phyloP scores from a whole-genome alignment of 2,329 filamentous ascomycete species.

The Alternaria metachromatica region DNA sequence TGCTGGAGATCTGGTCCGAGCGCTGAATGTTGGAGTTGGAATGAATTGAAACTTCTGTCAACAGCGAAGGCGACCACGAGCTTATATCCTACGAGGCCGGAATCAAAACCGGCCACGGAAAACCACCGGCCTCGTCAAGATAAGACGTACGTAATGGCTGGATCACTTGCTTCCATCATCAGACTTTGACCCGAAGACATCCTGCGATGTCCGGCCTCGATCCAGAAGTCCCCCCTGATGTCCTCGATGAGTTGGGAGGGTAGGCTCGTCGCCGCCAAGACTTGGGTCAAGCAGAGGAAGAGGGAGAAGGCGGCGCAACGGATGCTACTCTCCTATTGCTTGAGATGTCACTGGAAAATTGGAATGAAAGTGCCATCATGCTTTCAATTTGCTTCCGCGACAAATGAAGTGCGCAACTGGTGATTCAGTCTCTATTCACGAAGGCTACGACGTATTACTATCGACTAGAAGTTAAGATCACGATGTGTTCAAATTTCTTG shows the following conservation, averaged over 20 bases:
- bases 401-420: background rate
- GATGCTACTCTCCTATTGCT: background rate
- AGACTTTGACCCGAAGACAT: constrained; percentile 16
- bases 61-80: constrained; percentile 21
- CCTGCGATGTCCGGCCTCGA: constrained; percentile 11
- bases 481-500: background rate
- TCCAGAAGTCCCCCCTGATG: background rate
- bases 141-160: constrained; percentile 48
- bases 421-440: background rate
- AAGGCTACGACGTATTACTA: background rate
- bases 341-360: background rate
- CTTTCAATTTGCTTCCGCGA: background rate
- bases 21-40: constrained; percentile 8
- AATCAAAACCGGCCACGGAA: constrained; percentile 38
- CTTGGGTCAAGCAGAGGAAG: constrained; percentile 1
- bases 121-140: constrained; percentile 45
- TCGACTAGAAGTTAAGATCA: background rate
- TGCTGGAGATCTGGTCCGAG: constrained; percentile 1
- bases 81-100: constrained; percentile 47
- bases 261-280: constrained; percentile 25
- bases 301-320: background rate
- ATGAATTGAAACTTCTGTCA: constrained; percentile 5
- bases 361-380: background rate
- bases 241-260: background rate
- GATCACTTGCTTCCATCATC: constrained; percentile 29